Percentiles rank a stretch among this genome's conserved stretches.
Conservation (phyloP, 2,329 filamentous ascomycete genomes). For the Colletotrichum sp. region DNA sequence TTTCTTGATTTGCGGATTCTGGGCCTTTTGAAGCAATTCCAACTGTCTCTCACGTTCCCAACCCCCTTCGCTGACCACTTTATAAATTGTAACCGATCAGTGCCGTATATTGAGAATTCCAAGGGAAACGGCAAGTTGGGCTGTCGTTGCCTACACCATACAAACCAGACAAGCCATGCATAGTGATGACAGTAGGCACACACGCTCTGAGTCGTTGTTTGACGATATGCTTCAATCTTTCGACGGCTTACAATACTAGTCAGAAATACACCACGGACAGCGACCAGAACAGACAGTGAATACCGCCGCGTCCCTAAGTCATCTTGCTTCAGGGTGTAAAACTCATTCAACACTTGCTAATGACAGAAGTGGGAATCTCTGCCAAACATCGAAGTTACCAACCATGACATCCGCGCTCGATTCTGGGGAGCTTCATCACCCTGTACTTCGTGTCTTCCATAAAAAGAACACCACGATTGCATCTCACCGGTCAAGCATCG, state of each 20-base stretch:
- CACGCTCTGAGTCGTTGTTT: accelerated
- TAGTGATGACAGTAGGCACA: not conserved
- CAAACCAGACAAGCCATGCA: not conserved
- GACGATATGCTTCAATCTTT: not conserved
- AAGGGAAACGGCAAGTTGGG: no score
- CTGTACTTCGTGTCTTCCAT: not conserved
- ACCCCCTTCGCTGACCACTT: accelerated
- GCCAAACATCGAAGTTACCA: not conserved
- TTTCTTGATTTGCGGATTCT: not conserved
- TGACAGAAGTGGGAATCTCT: not conserved
- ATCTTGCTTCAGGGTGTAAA: not conserved
- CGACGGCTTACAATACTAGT: not conserved
- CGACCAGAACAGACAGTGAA: accelerated
- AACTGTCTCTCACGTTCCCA: accelerated
- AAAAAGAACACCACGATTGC: not conserved
- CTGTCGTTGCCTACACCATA: no score
- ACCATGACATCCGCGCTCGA: not conserved
- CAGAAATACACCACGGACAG: not conserved
- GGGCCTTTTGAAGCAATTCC: accelerated
- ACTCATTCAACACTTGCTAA: not conserved
- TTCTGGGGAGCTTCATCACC: not conserved
- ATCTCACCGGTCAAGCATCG: not conserved
- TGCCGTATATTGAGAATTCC: no score
- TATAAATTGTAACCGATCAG: not conserved
- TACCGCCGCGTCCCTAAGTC: not conserved